Conservation (phyloP, 23 red algal species). For the Gracilaria gracilis region DNA sequence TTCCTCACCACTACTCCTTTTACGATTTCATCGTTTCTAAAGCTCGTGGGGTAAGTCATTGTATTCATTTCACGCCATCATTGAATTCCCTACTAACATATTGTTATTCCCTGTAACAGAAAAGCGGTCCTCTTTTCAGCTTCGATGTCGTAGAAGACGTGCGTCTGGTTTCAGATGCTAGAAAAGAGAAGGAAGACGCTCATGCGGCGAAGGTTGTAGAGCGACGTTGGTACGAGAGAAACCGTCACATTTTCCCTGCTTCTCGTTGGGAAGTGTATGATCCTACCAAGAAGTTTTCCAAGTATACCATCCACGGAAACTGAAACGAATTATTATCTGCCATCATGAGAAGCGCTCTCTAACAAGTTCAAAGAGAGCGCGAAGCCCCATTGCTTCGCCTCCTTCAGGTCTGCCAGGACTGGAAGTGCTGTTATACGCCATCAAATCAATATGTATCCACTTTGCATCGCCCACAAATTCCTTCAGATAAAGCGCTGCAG, state of each 20-base stretch:
- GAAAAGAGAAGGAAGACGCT: constrained; percentile 84
- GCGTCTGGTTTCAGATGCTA: constrained; percentile 79
- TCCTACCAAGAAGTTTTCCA: constrained; percentile 71
- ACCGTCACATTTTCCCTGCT: constrained; percentile 92
- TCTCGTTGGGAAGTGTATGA: constrained; percentile 92
- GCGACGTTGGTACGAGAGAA: constrained; percentile 94
- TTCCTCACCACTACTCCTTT: constrained; percentile 94
- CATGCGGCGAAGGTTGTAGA: constrained; percentile 94
- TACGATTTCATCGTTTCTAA: constrained; percentile 93
- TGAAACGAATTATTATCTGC: neutral
- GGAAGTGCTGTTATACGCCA: constrained; percentile 84
- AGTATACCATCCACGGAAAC: constrained; percentile 78
- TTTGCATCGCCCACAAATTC: constrained; percentile 79
- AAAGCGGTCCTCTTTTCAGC: constrained; percentile 87
- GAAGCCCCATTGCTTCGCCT: constrained; percentile 89
- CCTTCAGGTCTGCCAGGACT: constrained; percentile 92
- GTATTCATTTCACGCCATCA: neutral
- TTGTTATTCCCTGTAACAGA: constrained; percentile 14
- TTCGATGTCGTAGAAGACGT: constrained; percentile 94
- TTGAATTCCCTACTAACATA: neutral
- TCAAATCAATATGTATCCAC: constrained; percentile 97
- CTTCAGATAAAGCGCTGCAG: constrained; percentile 96
- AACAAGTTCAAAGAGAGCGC: constrained; percentile 70
- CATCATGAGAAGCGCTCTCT: constrained; percentile 50
- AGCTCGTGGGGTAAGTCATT: constrained; percentile 72